These are phyloP conservation scores for Taiozyma sp. DNA, from an alignment of 1,139 yeast genomes.

Conservation along the genomic window DNA sequence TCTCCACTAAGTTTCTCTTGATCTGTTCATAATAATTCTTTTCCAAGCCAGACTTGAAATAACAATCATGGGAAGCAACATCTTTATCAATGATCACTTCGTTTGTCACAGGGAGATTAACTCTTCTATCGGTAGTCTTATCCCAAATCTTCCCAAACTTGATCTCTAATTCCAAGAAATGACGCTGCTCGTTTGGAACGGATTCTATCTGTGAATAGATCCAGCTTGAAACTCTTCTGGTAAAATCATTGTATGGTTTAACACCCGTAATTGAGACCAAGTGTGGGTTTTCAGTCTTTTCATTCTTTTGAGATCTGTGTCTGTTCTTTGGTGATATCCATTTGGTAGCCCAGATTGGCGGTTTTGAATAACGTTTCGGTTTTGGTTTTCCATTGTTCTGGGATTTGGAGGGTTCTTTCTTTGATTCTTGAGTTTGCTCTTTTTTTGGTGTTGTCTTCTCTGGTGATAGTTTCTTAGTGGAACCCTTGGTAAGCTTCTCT, in stretches of 20 bases:
- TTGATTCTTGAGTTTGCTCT: neutral
- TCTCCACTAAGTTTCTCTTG: constrained; percentile 48
- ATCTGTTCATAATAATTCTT: constrained; percentile 61
- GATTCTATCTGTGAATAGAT: constrained; percentile 72
- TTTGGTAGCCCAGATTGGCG: constrained; percentile 83
- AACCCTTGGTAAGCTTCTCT: neutral
- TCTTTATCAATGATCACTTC: constrained; percentile 61
- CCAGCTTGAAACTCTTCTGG: constrained; percentile 85
- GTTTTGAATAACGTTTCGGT: constrained; percentile 58
- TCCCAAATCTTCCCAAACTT: constrained; percentile 77
- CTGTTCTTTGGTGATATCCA: constrained; percentile 37
- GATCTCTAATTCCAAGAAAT: constrained; percentile 71
- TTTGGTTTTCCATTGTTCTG: neutral
- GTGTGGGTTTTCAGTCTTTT: neutral
- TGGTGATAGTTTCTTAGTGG: neutral
- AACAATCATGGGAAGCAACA: constrained; percentile 44
- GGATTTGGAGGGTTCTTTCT: neutral
- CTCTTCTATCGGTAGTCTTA: constrained; percentile 56
- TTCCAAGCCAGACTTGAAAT: constrained; percentile 67
- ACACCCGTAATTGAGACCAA: constrained; percentile 20
- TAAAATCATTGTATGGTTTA: constrained; percentile 73
- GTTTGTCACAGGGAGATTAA: constrained; percentile 67
- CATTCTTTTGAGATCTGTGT: neutral
- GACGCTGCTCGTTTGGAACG: constrained; percentile 52
- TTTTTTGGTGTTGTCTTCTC: neutral